Evolutionary conservation across 148 eudicot species (phyloP).

Genomic region (Fallopia convolvulus): DNA sequence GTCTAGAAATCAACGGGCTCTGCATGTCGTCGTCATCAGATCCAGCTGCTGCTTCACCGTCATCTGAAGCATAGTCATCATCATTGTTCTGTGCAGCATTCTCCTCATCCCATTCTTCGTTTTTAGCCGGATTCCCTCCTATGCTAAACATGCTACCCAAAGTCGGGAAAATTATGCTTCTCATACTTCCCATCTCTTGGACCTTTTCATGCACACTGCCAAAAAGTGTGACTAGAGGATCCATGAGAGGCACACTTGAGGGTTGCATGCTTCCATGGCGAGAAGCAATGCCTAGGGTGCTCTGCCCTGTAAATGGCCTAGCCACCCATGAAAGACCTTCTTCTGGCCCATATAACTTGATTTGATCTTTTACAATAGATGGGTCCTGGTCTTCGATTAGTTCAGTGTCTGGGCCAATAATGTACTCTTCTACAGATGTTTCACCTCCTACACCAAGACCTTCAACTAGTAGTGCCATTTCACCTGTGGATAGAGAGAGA

Average conservation of each 20-base stretch:
- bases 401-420: conserved; percentile 40
- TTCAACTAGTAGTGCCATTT: conserved; percentile 58
- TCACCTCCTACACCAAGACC: conserved; percentile 51
- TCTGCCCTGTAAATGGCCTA: conserved; percentile 47
- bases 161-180: conserved; percentile 51
- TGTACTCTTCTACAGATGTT: conserved; percentile 44
- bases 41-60: conserved; percentile 21
- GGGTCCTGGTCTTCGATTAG: conserved; percentile 30
- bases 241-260: conserved; percentile 34
- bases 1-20: conserved; percentile 48
- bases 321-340: conserved; percentile 54
- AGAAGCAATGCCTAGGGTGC: conserved; percentile 46
- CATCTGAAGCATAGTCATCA: conserved; percentile 36
- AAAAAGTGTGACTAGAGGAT: conserved; percentile 53
- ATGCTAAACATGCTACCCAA: conserved; percentile 65
- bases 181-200: conserved; percentile 55
- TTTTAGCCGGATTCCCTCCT: conserved; percentile 41
- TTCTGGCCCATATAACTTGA: conserved; percentile 46
- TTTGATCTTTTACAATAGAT: conserved; percentile 26
- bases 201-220: conserved; percentile 50
- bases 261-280: conserved; percentile 21
- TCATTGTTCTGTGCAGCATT: conserved; percentile 29
- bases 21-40: conserved; percentile 37
- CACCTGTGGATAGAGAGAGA: conserved; percentile 32
- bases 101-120: conserved; percentile 63